Conservation (phyloP, 1,139 yeast genomes). For the Debaryomyces singareniensis region DNA sequence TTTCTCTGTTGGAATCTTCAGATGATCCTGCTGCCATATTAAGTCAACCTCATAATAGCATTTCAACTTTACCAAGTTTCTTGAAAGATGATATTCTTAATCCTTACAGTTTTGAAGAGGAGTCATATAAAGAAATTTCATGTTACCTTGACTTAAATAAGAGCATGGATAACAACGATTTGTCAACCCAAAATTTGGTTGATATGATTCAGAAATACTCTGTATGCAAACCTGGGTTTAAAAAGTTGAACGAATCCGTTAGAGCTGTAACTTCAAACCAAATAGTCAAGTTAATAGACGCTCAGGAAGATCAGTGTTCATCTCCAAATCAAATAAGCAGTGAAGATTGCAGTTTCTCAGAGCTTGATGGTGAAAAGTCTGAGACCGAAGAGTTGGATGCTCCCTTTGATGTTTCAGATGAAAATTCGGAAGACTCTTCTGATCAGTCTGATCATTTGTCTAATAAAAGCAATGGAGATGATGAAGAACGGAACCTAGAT, state of each 20-base stretch:
- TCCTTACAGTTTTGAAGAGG: conserved; percentile 51
- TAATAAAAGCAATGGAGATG: too few species aligned
- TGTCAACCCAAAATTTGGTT: background rate
- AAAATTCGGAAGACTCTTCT: background rate
- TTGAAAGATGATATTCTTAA: conserved; percentile 60
- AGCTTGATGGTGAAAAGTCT: conserved; percentile 6
- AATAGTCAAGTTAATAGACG: background rate
- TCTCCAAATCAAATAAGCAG: conserved; percentile 5
- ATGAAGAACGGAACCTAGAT: too few species aligned
- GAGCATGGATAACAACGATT: conserved; percentile 8
- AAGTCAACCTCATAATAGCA: conserved; percentile 29
- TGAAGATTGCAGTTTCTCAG: conserved; percentile 5
- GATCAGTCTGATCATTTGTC: too few species aligned
- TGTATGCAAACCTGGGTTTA: conserved; percentile 27
- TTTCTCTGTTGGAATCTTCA: conserved; percentile 5
- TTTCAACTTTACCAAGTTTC: conserved; percentile 49
- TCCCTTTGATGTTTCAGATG: background rate
- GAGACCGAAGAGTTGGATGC: conserved; percentile 5
- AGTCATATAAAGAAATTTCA: conserved; percentile 39
- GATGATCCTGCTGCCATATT: conserved; percentile 9
- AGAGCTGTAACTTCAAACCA: background rate
- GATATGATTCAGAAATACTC: conserved; percentile 18
- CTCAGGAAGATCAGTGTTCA: background rate
- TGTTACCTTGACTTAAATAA: conserved; percentile 24
- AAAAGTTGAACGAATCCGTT: conserved; percentile 9